Evolutionary conservation across 2,329 filamentous ascomycete genomes (phyloP).

Genomic region (Dichotomopilus funicola): DNA sequence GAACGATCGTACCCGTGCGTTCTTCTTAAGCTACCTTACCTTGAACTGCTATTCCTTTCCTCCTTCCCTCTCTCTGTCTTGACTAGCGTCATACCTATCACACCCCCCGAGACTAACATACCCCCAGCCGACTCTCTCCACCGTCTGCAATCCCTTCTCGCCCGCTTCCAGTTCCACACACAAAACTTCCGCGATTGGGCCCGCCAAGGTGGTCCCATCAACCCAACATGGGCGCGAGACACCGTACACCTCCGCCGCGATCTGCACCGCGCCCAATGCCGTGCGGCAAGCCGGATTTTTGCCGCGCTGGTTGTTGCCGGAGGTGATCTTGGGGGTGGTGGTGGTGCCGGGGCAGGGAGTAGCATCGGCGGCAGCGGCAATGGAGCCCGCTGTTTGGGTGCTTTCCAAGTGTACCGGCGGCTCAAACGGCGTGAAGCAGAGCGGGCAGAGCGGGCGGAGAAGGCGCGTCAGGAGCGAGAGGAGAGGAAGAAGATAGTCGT

Average conservation of each 20-base stretch:
- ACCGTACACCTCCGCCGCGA: slow-evolving; percentile 43
- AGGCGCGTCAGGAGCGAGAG: slow-evolving; percentile 21
- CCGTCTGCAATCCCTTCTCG: slow-evolving; percentile 42
- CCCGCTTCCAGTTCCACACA: slow-evolving; percentile 41
- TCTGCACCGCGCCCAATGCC: slow-evolving; percentile 52
- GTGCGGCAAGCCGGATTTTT: slow-evolving; percentile 51
- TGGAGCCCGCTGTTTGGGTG: slow-evolving; percentile 47
- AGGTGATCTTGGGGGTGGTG: background rate
- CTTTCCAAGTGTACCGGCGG: slow-evolving; percentile 46
- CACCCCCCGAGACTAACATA: background rate
- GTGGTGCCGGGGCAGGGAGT: too few relatives aligned
- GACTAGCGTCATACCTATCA: background rate
- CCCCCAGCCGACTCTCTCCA: slow-evolving; percentile 44
- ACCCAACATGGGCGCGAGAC: slow-evolving; percentile 49
- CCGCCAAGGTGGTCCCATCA: slow-evolving; percentile 47
- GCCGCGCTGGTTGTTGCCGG: slow-evolving; percentile 22
- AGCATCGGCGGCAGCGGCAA: background rate
- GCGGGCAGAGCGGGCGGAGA: slow-evolving; percentile 15
- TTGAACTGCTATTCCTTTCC: background rate
- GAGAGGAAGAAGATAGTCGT: background rate
- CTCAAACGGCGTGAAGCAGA: slow-evolving; percentile 37
- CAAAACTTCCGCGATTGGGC: slow-evolving; percentile 50
- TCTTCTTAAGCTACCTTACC: too few relatives aligned
- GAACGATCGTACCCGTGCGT: slow-evolving; percentile 48
- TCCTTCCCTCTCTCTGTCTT: background rate